Evolutionary conservation across 352 stramenopile species (phyloP).

Genomic region (Globisporangium abappressorium): DNA sequence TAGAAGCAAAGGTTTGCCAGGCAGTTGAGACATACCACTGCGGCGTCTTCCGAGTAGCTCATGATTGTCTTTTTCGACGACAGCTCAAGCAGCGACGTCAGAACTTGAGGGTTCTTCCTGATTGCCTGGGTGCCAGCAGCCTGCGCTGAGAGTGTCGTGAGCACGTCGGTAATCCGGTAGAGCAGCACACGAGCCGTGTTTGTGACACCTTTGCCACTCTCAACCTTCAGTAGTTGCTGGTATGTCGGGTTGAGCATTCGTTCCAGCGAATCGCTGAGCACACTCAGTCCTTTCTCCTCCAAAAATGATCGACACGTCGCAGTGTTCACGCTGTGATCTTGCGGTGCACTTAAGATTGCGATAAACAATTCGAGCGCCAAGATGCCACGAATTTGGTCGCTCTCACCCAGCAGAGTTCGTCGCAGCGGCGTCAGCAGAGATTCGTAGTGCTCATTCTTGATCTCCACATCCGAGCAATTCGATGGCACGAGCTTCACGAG

Average conservation of each 20-base stretch:
- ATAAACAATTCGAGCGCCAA: conserved; percentile 71
- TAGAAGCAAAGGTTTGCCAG: conserved; percentile 62
- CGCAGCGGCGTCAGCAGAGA: conserved; percentile 57
- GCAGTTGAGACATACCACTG: conserved; percentile 55
- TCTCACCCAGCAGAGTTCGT: conserved; percentile 61
- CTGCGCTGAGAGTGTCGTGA: conserved; percentile 47
- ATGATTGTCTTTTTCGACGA: conserved; percentile 58
- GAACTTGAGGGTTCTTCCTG: conserved; percentile 50
- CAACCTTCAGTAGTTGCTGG: conserved; percentile 56
- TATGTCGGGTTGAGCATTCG: conserved; percentile 70
- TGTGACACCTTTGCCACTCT: conserved; percentile 20
- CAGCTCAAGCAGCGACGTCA: conserved; percentile 60
- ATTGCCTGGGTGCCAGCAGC: conserved; percentile 43
- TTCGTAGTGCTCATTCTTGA: conserved; percentile 59
- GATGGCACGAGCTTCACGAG: conserved; percentile 58
- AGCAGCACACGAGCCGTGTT: conserved; percentile 64
- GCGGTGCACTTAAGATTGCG: conserved; percentile 45
- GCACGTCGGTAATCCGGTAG: conserved; percentile 65
- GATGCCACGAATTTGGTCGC: conserved; percentile 75
- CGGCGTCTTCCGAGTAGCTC: conserved; percentile 55
- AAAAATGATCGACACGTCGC: conserved; percentile 55
- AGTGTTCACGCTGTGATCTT: conserved; percentile 49
- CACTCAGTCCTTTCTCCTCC: conserved; percentile 42
- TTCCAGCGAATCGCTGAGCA: conserved; percentile 56
- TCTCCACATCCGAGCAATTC: conserved; percentile 48